Percentiles rank a stretch among this genome's conserved stretches.
These are phyloP conservation scores for Aspergillus piperis DNA, from an alignment of 2,329 filamentous ascomycete genomes.

Conservation along the genomic window DNA sequence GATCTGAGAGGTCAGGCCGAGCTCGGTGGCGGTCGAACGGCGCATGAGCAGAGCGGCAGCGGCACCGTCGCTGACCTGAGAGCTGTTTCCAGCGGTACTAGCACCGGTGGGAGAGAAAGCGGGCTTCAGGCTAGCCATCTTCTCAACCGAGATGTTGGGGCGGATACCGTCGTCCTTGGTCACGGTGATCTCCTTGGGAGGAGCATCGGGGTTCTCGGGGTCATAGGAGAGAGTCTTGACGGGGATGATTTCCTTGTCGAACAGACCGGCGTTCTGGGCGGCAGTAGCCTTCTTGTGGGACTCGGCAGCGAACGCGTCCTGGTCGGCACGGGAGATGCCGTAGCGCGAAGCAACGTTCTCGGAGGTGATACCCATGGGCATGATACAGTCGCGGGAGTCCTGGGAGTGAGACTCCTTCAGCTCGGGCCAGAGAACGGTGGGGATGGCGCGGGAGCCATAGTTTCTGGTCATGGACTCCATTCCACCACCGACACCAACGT, in stretches of 20 bases:
- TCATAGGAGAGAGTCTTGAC: conserved; percentile 71
- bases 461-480: conserved; percentile 98
- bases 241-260: conserved; percentile 77
- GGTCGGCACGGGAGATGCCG: conserved; percentile 69
- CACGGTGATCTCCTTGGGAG: conserved; percentile 64
- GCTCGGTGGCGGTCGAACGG: conserved; percentile 71
- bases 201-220: conserved; percentile 61
- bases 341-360: conserved; percentile 86
- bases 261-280: conserved; percentile 69
- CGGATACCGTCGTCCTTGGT: conserved; percentile 81
- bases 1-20: conserved; percentile 69
- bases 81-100: conserved; percentile 82
- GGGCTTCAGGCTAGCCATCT: conserved; percentile 77
- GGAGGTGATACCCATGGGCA: conserved; percentile 88
- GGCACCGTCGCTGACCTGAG: conserved; percentile 85
- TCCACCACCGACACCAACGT: conserved; percentile 76
- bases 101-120: conserved; percentile 75
- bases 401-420: conserved; percentile 64
- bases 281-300: conserved; percentile 72
- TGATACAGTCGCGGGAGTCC: conserved; percentile 81
- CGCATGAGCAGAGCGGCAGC: conserved; percentile 83
- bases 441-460: conserved; percentile 83
- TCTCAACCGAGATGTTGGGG: conserved; percentile 66
- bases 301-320: conserved; percentile 77
- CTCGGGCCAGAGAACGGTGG: conserved; percentile 75